These are phyloP conservation scores for Globisporangium radiosum DNA, from an alignment of 352 stramenopile species.

Conservation along the genomic window DNA sequence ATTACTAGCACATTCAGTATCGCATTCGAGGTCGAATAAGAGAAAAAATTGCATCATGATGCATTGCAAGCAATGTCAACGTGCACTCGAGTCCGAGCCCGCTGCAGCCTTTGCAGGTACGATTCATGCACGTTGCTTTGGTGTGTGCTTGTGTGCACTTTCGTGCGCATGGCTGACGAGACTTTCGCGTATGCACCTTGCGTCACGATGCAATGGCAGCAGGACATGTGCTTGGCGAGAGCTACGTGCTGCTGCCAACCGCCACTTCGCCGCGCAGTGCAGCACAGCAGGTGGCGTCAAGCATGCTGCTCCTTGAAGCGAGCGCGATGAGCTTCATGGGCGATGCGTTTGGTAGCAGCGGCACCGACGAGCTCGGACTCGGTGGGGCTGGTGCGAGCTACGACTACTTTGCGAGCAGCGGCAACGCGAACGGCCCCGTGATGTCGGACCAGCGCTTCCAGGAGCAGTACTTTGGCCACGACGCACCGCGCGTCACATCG, in stretches of 20 bases:
- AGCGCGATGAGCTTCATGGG: conserved; percentile 8
- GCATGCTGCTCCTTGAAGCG: conserved; percentile 45
- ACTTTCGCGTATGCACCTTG: not conserved
- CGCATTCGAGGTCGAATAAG: too few relatives aligned
- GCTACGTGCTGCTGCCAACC: conserved; percentile 69
- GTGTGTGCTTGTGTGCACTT: too few relatives aligned
- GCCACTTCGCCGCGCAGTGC: conserved; percentile 38
- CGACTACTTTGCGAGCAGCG: conserved; percentile 14
- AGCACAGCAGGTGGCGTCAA: conserved; percentile 16
- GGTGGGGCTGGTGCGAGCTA: conserved; percentile 4
- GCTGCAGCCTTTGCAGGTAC: conserved; percentile 28
- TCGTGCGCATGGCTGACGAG: not conserved
- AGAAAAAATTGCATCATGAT: conserved; percentile 1
- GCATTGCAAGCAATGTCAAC: conserved; percentile 25
- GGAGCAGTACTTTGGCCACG: conserved; percentile 20
- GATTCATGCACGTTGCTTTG: not conserved
- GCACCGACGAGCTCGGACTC: not conserved
- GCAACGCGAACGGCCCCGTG: conserved; percentile 3
- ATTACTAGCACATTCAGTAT: too few relatives aligned
- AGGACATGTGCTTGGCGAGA: conserved; percentile 47
- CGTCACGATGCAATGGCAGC: too few relatives aligned
- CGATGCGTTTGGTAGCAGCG: conserved; percentile 3
- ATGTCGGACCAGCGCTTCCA: conserved; percentile 9
- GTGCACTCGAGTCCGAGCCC: conserved; percentile 20
- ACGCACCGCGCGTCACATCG: conserved; percentile 12